Evolutionary conservation across 2,329 filamentous ascomycete genomes (phyloP).

Genomic region (Sarocladium brachiariae): DNA sequence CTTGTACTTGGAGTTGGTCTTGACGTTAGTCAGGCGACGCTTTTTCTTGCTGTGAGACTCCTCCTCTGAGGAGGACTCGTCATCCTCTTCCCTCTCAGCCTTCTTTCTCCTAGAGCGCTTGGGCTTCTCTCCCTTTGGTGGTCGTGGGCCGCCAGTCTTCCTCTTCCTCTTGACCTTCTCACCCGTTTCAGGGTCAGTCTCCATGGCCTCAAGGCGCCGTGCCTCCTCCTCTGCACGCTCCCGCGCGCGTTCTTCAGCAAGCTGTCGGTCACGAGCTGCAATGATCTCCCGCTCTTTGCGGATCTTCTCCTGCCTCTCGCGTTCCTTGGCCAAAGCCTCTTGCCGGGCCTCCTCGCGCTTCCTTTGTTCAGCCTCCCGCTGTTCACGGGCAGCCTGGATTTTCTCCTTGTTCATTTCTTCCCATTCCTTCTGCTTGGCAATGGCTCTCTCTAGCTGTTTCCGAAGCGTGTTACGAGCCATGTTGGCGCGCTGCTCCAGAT

Average conservation of each 20-base stretch:
- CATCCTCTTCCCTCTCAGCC: slow-evolving; percentile 33
- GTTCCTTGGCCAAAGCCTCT: slow-evolving; percentile 60
- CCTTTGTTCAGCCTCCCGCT: slow-evolving; percentile 72
- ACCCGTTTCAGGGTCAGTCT: slow-evolving; percentile 74
- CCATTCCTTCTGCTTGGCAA: slow-evolving; percentile 81
- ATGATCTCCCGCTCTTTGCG: slow-evolving; percentile 81
- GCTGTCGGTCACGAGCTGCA: slow-evolving; percentile 63
- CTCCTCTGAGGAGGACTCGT: slow-evolving; percentile 38
- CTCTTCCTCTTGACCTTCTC: slow-evolving; percentile 76
- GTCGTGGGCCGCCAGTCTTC: slow-evolving; percentile 35
- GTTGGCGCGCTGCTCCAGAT: slow-evolving; percentile 90
- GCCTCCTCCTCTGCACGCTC: slow-evolving; percentile 45
- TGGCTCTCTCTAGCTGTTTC: slow-evolving; percentile 80
- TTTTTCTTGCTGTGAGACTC: slow-evolving; percentile 52
- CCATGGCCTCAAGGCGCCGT: slow-evolving; percentile 53
- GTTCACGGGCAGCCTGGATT: slow-evolving; percentile 70
- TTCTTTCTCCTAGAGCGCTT: slow-evolving; percentile 55
- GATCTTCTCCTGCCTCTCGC: slow-evolving; percentile 71
- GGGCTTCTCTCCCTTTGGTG: slow-evolving; percentile 33
- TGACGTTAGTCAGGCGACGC: slow-evolving; percentile 45
- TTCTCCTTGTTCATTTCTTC: slow-evolving; percentile 90
- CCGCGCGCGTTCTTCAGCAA: slow-evolving; percentile 68
- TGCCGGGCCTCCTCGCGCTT: slow-evolving; percentile 71
- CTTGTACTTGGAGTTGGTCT: slow-evolving; percentile 64
- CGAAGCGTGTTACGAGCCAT: slow-evolving; percentile 96